Evolutionary conservation across 1,139 yeast species (phyloP), one percentile per base, ranked within the genome.

Genomic region (Hansenula anomala): DNA sequence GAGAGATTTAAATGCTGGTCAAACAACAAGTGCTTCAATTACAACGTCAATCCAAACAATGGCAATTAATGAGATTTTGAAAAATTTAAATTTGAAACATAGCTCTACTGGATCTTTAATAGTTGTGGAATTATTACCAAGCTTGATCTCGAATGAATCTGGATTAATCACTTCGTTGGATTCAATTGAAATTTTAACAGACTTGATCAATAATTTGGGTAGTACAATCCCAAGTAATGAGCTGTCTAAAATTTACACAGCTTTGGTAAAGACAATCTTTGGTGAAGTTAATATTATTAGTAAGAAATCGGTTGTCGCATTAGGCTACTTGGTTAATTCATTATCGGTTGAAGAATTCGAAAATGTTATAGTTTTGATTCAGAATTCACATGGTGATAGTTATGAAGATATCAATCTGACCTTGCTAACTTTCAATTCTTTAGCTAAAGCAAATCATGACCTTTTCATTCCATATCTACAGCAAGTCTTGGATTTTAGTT

Each of bases 1-100:
- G 34, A 41, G 54, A 37, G 37, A 62, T 46, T 45, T 63, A 54
- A 46, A 60, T 40, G 44, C 46, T 43, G 58, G 48, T 42, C 60
- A 47, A 50, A 59, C 52, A 35, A 59, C 51, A 45, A 61, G 57
- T 27, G 44, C 52, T 34, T 66, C 73, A 28, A 75, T 78, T 47
- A 74, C 82, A n/a, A 72, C 78, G 1, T 75, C 86, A 2, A 75
- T 81, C 33, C 77, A 80, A 29, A 77, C 81, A 30, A 79, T 85
- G 79, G 92, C 92, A 0, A 63, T 83, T 40, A 73, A 84, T 37
- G 71, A 81, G 32, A 71, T 83, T 16, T 65, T 85, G 46, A 69
- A 67, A 37, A 69, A 63, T 38, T 38, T 51, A 36, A 52, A 52
- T 32, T 27, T 53, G 22, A 53, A 43, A 28, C 41, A 47, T 47